phyloP scores from a whole-genome alignment of 2,329 filamentous ascomycete genomes.

The Lachnellula suecica region DNA sequence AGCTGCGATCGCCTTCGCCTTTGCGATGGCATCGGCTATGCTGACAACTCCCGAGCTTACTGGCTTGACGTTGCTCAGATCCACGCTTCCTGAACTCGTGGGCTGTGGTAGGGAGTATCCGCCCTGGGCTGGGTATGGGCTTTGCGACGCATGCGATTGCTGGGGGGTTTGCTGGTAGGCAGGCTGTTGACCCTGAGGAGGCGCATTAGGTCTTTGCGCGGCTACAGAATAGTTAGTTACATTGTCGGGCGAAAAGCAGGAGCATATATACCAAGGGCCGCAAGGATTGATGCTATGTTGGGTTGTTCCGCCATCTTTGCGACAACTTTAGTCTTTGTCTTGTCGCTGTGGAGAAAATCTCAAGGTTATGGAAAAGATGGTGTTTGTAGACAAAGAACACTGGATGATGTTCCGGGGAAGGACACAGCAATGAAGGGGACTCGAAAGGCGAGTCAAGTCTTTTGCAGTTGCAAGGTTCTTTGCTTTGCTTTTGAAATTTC shows the following conservation, averaged over 20 bases:
- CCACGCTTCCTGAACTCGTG: conserved; percentile 71
- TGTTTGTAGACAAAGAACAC: background rate
- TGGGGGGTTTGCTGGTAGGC: conserved; percentile 19
- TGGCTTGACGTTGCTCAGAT: conserved; percentile 78
- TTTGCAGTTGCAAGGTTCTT: too few species aligned
- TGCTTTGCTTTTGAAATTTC: too few species aligned
- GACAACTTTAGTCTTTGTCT: background rate
- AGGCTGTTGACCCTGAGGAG: conserved; percentile 41
- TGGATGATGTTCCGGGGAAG: background rate
- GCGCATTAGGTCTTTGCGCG: conserved; percentile 46
- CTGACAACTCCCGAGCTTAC: conserved; percentile 79
- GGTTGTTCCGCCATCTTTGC: conserved; percentile 43
- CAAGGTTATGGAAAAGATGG: background rate
- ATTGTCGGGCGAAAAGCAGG: background rate
- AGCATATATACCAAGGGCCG: conserved; percentile 42
- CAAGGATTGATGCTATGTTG: conserved; percentile 50
- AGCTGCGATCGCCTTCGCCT: conserved; percentile 78
- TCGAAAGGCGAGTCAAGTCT: too few species aligned
- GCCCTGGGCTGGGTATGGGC: conserved; percentile 38
- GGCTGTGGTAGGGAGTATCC: conserved; percentile 49
- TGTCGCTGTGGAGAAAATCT: background rate
- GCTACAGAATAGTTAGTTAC: conserved; percentile 35
- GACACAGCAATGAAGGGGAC: too few species aligned
- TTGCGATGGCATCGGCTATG: conserved; percentile 80
- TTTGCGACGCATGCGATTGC: conserved; percentile 43